Percentiles rank a stretch among this genome's conserved stretches.
Conservation (phyloP, 352 stramenopile genomes). For the Paralagenidium karlingii region DNA sequence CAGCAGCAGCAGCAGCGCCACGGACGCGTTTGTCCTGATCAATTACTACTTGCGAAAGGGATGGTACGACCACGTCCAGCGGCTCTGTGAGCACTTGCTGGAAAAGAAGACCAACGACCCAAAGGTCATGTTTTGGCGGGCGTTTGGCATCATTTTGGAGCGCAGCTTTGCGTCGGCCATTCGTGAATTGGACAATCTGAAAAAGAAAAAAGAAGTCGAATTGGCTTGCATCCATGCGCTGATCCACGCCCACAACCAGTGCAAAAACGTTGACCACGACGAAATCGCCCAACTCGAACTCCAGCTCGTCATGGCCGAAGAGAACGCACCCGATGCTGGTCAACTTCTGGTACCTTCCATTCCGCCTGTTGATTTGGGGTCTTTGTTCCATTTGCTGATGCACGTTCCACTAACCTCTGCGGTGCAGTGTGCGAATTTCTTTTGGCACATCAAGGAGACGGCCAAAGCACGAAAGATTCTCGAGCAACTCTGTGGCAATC, state of each 20-base stretch:
- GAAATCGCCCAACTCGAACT: constrained; percentile 67
- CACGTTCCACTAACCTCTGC: not conserved
- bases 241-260: constrained; percentile 61
- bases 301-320: constrained; percentile 68
- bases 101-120: constrained; percentile 73
- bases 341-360: constrained; percentile 38
- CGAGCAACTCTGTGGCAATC: constrained; percentile 27
- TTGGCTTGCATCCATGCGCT: constrained; percentile 66
- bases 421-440: constrained; percentile 49
- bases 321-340: constrained; percentile 34
- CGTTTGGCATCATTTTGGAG: constrained; percentile 70
- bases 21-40: constrained; percentile 62
- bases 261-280: constrained; percentile 67
- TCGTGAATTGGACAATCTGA: constrained; percentile 73
- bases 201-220: constrained; percentile 66
- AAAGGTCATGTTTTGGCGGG: constrained; percentile 76
- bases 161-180: constrained; percentile 70
- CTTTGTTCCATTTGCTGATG: not conserved
- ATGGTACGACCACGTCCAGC: constrained; percentile 79
- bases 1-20: constrained; percentile 5
- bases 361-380: not conserved
- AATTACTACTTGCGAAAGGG: constrained; percentile 84
- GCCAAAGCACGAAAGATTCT: constrained; percentile 57
- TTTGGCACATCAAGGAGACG: constrained; percentile 61
- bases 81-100: constrained; percentile 64